Base-by-base conservation (phyloP, 129 eudicot species). In the Ambrosia artemisiifolia region DNA sequence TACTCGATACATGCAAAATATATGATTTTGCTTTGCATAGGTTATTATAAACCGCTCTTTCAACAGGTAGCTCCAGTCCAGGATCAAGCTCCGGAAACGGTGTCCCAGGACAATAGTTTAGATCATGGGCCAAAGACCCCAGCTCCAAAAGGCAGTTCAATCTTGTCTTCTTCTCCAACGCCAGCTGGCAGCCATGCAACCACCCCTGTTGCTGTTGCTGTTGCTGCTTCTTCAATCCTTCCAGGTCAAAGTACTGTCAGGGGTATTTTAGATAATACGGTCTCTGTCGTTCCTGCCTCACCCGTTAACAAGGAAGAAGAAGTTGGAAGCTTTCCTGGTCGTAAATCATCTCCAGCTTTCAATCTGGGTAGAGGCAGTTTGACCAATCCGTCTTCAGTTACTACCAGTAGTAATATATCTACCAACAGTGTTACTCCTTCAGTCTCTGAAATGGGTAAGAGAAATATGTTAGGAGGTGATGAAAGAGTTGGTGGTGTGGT, bases 261-360 rank as follows among this genome's bases (percentile, higher is more conserved):
- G 43, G 85, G 81, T 55, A 33, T 74, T 44, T 70, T 82, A 71
- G 91, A 83, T 16, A 73, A 49, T 71, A 70, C 79, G 73, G 80
- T 70, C 76, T 79, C 82, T 36, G 7, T 86, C 24, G 63, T 70
- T 17, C 78, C 85, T 65, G 80, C 91, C 38, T 75, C 99, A 56
- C 87, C 95, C 11, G 32, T 78, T 49, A 78, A 66, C 67, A 80
- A 87, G 65, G 99, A 91, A 72, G 99, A 90, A 77, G 99, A 95
- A 0, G 50, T 51, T 54, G 64, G 84, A n/a, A 79, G 79, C 24
- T 85, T 83, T 63, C 93, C 99, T 71, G 86, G 76, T 63, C 88
- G 77, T 16, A 95, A 85, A 80, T 75, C 96, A 67, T 83, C 96
- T 67, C 91, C 94, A 9, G 89, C 96, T 49, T 83, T 86, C 12